Evolutionary conservation across 345 rosid species (phyloP).

Genomic region (Turnera subulata): DNA sequence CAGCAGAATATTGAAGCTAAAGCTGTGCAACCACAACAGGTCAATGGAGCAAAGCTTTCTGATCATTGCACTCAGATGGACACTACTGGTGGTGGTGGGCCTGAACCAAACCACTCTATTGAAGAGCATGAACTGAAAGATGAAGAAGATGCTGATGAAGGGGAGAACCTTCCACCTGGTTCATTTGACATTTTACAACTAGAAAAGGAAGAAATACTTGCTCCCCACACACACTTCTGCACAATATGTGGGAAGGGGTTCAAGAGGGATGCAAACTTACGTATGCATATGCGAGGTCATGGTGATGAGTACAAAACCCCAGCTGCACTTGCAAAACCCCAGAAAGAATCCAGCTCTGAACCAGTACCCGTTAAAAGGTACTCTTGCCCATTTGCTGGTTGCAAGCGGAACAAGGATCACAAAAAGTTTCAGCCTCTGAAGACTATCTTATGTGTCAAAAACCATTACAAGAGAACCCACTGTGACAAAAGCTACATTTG

Average conservation of each 20-base stretch:
- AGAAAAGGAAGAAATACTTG: slow-evolving; percentile 96
- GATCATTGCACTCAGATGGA: slow-evolving; percentile 43
- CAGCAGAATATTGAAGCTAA: slow-evolving; percentile 33
- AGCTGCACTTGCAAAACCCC: slow-evolving; percentile 88
- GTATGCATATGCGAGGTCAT: slow-evolving; percentile 99
- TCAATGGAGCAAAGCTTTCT: slow-evolving; percentile 29
- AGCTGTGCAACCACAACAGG: slow-evolving; percentile 31
- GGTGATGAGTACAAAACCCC: slow-evolving; percentile 96
- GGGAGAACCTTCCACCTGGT: slow-evolving; percentile 90
- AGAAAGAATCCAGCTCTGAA: slow-evolving; percentile 62
- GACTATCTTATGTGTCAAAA: slow-evolving; percentile 85
- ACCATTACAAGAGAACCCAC: slow-evolving; percentile 94
- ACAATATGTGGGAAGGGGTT: slow-evolving; percentile 96
- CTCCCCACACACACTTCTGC: slow-evolving; percentile 97
- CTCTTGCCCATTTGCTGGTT: slow-evolving; percentile 88
- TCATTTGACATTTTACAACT: slow-evolving; percentile 88
- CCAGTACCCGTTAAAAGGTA: slow-evolving; percentile 76
- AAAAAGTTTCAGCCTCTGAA: slow-evolving; percentile 95
- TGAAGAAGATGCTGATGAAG: slow-evolving; percentile 91
- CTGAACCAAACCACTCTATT: slow-evolving; percentile 36
- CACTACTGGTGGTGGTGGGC: slow-evolving; percentile 14
- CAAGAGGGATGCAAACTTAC: slow-evolving; percentile 89
- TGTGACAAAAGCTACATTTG: slow-evolving; percentile 91
- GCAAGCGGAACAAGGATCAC: slow-evolving; percentile 97
- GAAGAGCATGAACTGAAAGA: slow-evolving; percentile 83